Percentiles rank a stretch among this genome's conserved stretches.
Conservation (phyloP, 1,284 basidiomycete genomes). For the Earliella scabrosa region DNA sequence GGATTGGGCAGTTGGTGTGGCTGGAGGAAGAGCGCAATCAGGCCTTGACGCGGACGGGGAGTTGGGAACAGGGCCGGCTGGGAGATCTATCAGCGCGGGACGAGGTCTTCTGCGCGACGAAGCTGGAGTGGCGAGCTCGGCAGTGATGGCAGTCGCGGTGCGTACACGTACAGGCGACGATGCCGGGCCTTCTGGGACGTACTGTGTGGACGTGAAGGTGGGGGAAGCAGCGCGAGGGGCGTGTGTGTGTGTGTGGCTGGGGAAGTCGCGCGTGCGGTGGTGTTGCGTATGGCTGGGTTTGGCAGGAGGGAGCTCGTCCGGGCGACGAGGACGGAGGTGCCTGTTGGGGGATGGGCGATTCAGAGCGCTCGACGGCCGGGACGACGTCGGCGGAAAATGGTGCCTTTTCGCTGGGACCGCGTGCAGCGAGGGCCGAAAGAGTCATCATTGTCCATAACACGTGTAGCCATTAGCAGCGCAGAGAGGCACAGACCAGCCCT, state of each 20-base stretch:
- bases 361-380: slow-evolving; percentile 28
- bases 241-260: slow-evolving; percentile 16
- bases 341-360: slow-evolving; percentile 19
- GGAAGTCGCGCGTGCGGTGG: background rate
- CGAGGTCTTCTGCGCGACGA: slow-evolving; percentile 12
- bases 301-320: slow-evolving; percentile 12
- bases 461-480: slow-evolving; percentile 22
- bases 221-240: slow-evolving; percentile 2
- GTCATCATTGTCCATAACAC: slow-evolving; percentile 27
- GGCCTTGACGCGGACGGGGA: too few species aligned
- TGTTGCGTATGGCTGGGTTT: background rate
- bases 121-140: slow-evolving; percentile 14
- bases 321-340: slow-evolving; percentile 15
- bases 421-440: slow-evolving; percentile 26
- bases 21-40: too few species aligned
- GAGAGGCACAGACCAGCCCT: slow-evolving; percentile 22
- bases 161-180: slow-evolving; percentile 15
- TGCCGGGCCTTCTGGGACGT: slow-evolving; percentile 22
- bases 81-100: slow-evolving; percentile 24
- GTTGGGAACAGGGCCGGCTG: slow-evolving; percentile 1
- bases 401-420: slow-evolving; percentile 33
- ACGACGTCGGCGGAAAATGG: slow-evolving; percentile 38
- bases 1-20: too few species aligned
- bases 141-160: slow-evolving; percentile 17
- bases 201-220: slow-evolving; percentile 15